phyloP scores from a whole-genome alignment of 495 filamentous ascomycete genomes.

The Podospora comata region DNA sequence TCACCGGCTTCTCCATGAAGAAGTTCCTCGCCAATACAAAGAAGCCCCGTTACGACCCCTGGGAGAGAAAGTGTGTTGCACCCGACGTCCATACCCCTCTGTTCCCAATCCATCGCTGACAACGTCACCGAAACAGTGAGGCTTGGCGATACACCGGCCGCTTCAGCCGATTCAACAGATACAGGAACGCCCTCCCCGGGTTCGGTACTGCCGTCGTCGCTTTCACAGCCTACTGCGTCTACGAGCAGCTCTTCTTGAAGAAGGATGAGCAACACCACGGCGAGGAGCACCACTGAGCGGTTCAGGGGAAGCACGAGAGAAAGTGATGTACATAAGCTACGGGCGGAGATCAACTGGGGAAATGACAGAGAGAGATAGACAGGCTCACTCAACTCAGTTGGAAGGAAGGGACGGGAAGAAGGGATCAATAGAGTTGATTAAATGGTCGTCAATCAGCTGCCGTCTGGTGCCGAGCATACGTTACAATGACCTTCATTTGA shows the following conservation, averaged over 20 bases:
- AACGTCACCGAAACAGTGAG: conserved; percentile 57
- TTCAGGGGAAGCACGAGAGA: background rate
- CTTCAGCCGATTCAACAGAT: conserved; percentile 84
- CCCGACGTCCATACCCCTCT: background rate
- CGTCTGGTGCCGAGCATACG: background rate
- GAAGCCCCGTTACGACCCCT: conserved; percentile 75
- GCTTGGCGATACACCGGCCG: conserved; percentile 87
- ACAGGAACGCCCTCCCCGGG: conserved; percentile 80
- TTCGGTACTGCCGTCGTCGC: conserved; percentile 88
- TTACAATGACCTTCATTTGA: background rate
- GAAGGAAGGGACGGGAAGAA: background rate
- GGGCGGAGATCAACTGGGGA: background rate
- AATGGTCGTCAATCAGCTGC: background rate
- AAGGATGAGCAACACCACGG: conserved; percentile 65
- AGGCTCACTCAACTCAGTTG: background rate
- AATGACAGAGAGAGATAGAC: conserved; percentile 1
- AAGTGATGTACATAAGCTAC: background rate
- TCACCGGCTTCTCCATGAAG: conserved; percentile 79
- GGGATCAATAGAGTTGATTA: background rate
- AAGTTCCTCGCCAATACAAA: conserved; percentile 67
- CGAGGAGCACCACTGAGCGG: conserved; percentile 34
- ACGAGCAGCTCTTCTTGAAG: conserved; percentile 77
- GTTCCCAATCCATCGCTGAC: conserved; percentile 4
- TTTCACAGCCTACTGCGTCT: conserved; percentile 83
- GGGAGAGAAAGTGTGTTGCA: conserved; percentile 66